Evolutionary conservation across 2,329 filamentous ascomycete genomes (phyloP).

Genomic region (Exophiala calicioides): DNA sequence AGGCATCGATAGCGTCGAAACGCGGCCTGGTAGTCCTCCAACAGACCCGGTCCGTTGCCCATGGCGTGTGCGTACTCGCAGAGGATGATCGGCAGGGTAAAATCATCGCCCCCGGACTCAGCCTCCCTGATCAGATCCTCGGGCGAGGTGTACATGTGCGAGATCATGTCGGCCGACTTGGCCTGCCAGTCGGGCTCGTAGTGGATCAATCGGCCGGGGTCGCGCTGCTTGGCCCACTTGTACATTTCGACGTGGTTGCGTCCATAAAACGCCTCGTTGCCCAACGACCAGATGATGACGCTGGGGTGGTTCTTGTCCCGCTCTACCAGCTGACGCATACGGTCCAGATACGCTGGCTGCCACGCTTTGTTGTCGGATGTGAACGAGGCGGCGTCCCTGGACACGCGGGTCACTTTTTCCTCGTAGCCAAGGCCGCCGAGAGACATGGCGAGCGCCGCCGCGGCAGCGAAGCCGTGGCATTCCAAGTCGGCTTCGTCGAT

Average conservation of each 20-base stretch:
- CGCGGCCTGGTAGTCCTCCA: constrained; percentile 67
- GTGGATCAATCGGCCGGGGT: constrained; percentile 62
- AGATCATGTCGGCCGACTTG: constrained; percentile 64
- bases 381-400: constrained; percentile 31
- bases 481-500: constrained; percentile 43
- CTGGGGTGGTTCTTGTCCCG: constrained; percentile 70
- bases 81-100: constrained; percentile 43
- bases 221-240: constrained; percentile 59
- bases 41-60: constrained; percentile 71
- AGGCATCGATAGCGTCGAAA: constrained; percentile 63
- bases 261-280: constrained; percentile 73
- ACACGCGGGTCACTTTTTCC: constrained; percentile 13
- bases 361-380: constrained; percentile 38
- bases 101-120: constrained; percentile 44
- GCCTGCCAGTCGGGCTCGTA: constrained; percentile 67
- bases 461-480: constrained; percentile 37
- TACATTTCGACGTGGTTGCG: constrained; percentile 69
- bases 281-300: constrained; percentile 73
- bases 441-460: not conserved
- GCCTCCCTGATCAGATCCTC: constrained; percentile 36
- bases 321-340: constrained; percentile 63
- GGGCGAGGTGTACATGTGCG: constrained; percentile 63
- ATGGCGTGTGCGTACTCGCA: constrained; percentile 64
- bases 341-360: constrained; percentile 66
- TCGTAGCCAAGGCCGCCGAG: constrained; percentile 11